Base-by-base conservation (phyloP, 1,284 basidiomycete species). In the Ganoderma lucidum region DNA sequence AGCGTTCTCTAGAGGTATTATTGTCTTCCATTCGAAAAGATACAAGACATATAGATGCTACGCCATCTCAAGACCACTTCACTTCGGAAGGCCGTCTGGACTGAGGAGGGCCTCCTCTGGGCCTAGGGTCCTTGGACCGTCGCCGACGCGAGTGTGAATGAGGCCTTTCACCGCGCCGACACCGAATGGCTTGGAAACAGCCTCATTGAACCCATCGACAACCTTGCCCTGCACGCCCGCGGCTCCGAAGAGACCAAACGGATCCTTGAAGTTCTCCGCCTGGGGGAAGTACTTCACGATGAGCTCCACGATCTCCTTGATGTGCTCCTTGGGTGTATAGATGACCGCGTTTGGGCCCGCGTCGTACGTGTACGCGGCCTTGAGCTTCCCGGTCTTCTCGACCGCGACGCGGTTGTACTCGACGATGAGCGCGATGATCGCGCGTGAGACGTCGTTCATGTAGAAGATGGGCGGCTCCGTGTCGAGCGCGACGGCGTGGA, bases 321-420 rank as follows among this genome's bases (percentile, higher is more conserved):
- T 85, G 82, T 96, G 90, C 75, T 89, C 86, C 78, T 93, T 87
- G 28, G 90, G 88, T 0, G 96, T 89, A 82, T 99, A 99, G 77
- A 99, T 96, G 76, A 99, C 98, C 1, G 97, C 97, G 82, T 99
- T 99, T 42, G 98, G 98, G 48, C 97, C 97, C 0, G 97, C 98
- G 77, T 99, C 98, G 80, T 95, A 99, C 6, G 98, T 99, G 84
- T 99, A 99, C 45, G 97, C 97, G 0, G 95, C 97, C 77, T 95
- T 90, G 78, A 90, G 84, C 70, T 89, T 87, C 1, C 88, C 85
- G 0, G 90, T 90, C 10, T 82, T 81, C 59, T 83, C 89, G 59
- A 91, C 80, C 2, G 90, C 87, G 45, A 94, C 85, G n/a, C 97
- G 89, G 84, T 99, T 99, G 84, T 97, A 91, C 83, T 99, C 98